Percentiles rank a stretch among this genome's conserved stretches.
Evolutionary conservation across 2,329 filamentous ascomycete species (phyloP).

Genomic region (Sporothrix mexicana): DNA sequence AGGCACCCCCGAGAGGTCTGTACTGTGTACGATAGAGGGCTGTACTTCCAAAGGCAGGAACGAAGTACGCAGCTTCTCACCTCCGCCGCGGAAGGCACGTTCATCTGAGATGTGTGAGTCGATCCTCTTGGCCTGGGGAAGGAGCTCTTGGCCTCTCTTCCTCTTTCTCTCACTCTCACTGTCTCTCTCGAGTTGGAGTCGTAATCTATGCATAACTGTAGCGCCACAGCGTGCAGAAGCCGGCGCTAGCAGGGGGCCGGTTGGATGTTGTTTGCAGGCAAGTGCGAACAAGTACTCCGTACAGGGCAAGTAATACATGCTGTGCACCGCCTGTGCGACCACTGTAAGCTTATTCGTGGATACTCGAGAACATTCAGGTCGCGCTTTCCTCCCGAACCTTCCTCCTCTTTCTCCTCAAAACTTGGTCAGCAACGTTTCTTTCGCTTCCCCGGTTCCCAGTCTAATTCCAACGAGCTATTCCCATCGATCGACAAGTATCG

Average conservation of each 20-base stretch:
- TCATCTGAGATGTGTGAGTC: too few relatives aligned
- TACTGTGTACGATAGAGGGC: neutral
- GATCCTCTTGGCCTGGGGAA: neutral
- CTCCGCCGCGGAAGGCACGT: too few relatives aligned
- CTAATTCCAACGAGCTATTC: neutral
- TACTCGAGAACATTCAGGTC: too few relatives aligned
- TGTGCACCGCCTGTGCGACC: neutral
- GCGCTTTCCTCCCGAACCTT: neutral
- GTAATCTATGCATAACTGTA: slow-evolving; percentile 26
- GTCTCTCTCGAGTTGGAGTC: neutral
- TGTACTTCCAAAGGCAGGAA: neutral
- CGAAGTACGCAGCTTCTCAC: neutral
- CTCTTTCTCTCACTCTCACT: neutral
- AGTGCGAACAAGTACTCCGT: neutral
- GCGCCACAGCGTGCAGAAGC: slow-evolving; percentile 7
- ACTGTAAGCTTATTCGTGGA: slow-evolving; percentile 5
- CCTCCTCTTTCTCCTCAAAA: slow-evolving; percentile 11
- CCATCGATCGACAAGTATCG: slow-evolving; percentile 7
- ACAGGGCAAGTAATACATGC: neutral
- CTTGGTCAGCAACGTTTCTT: slow-evolving; percentile 22
- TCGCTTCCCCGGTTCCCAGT: slow-evolving; percentile 1
- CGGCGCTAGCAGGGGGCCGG: slow-evolving; percentile 26
- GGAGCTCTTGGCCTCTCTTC: neutral
- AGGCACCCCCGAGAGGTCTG: neutral
- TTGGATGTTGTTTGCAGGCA: slow-evolving; percentile 11